Evolutionary conservation across 257 asterid genomes (phyloP).

Genomic region (Fraxinus pennsylvanica): DNA sequence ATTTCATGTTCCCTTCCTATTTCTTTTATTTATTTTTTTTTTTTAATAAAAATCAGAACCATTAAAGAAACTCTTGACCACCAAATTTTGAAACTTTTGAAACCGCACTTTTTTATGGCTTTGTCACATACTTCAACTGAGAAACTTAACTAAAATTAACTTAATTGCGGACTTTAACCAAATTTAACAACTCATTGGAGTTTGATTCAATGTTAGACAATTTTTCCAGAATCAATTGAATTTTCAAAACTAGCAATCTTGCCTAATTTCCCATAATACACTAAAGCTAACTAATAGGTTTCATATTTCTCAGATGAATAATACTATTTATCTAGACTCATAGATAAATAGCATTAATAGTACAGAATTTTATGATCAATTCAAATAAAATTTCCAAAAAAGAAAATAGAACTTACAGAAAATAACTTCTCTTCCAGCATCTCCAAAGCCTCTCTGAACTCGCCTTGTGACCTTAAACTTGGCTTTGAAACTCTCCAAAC

Average conservation of each 20-base stretch:
- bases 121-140: too few relatives aligned
- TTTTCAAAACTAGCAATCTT: background rate
- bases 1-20: background rate
- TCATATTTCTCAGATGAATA: too few relatives aligned
- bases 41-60: background rate
- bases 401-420: too few relatives aligned
- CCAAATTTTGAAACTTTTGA: too few relatives aligned
- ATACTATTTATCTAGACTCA: too few relatives aligned
- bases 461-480: conserved; percentile 53
- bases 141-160: too few relatives aligned
- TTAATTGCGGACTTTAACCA: background rate
- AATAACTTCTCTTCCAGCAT: conserved; percentile 69
- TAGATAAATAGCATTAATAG: background rate
- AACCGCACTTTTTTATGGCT: too few relatives aligned
- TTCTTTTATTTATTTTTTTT: background rate
- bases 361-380: too few relatives aligned
- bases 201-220: background rate
- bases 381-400: too few relatives aligned
- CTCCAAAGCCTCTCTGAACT: conserved; percentile 58
- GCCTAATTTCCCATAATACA: background rate
- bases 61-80: background rate
- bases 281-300: too few relatives aligned
- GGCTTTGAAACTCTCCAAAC: conserved; percentile 87
- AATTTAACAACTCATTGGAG: background rate
- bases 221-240: background rate